Base-by-base conservation (phyloP, 1,284 basidiomycete species). In the Leccinum fuscescens region DNA sequence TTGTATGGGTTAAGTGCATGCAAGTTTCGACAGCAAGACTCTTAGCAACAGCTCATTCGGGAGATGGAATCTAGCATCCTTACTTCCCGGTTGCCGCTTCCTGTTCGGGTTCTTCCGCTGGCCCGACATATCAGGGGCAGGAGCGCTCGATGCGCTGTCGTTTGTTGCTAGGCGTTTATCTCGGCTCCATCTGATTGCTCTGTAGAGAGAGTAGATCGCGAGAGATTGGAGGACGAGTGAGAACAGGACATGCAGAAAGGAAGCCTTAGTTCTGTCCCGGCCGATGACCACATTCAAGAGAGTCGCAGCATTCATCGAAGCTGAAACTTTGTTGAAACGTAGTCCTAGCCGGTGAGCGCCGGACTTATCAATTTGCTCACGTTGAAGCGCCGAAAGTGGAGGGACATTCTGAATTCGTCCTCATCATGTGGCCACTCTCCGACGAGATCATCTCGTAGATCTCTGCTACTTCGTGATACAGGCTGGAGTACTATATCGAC, bases 71-170 rank as follows among this genome's bases (percentile, higher is more conserved):
- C 17, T 46, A 6, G 17, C 20, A 15, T 15, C 15, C n/a, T 11
- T 56, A 72, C 76, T 67, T 58, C 76, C 74, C 46, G 31, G 55
- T 50, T 67, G 63, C 8, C 75, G 64, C 46, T 66, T 58, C 57
- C 48, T 69, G 35, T 76, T 75, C 6, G 48, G 29, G 7, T 64
- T 56, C n/a, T 52, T 55, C n/a, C 9, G 56, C 39, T 31, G 56
- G 27, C 12, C 50, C 14, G 20, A 31, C 42, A 17, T 27, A 3
- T 29, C 51, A n/a, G 46, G 22, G 22, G 17, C 46, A 20, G 42
- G 17, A 37, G 11, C 29, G 22, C 24, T 54, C 37, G 22, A 17
- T 3, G n/a, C 49, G 17, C 3, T 42, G 33, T 39, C 20, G 17
- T 33, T 52, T 9, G 44, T 54, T 39, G 3, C 12, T 17, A 7